A percentile compares a stretch with the other conserved stretches of the same genome.
Evolutionary conservation across 2,329 filamentous ascomycete genomes (phyloP).

Genomic region (Coniochaeta hoffmannii): DNA sequence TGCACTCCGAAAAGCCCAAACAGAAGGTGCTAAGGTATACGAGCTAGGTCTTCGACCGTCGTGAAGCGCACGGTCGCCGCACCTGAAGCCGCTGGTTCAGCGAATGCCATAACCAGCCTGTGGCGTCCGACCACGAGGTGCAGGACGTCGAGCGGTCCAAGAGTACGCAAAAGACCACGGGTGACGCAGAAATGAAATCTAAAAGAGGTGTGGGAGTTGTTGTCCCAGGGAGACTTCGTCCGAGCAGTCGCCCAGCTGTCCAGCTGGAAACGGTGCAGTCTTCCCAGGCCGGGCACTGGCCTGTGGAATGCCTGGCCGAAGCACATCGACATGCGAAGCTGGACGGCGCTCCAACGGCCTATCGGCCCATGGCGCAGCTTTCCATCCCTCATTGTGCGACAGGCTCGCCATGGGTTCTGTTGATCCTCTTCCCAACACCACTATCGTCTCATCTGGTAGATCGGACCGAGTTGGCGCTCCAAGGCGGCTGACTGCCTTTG

Average conservation of each 20-base stretch:
- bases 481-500: not conserved
- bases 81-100: not conserved
- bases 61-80: not conserved
- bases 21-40: not conserved
- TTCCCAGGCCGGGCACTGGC: not conserved
- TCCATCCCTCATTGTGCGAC: not conserved
- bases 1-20: not conserved
- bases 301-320: not conserved
- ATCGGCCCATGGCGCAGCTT: not conserved
- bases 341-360: not conserved
- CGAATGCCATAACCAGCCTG: not conserved
- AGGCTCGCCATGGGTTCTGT: not conserved
- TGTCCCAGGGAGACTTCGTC: constrained; percentile 2
- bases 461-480: not conserved
- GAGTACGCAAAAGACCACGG: constrained; percentile 24
- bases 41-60: not conserved
- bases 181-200: constrained; percentile 46
- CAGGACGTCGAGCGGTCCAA: not conserved
- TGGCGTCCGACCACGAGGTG: not conserved
- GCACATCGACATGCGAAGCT: not conserved
- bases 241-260: constrained; percentile 15
- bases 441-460: not conserved
- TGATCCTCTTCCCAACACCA: not conserved
- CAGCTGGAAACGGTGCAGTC: not conserved
- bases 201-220: constrained; percentile 23